These are phyloP conservation scores for Apophysomyces trapeziformis DNA, from an alignment of 371 early-diverging fungal species.

Conservation along the genomic window DNA sequence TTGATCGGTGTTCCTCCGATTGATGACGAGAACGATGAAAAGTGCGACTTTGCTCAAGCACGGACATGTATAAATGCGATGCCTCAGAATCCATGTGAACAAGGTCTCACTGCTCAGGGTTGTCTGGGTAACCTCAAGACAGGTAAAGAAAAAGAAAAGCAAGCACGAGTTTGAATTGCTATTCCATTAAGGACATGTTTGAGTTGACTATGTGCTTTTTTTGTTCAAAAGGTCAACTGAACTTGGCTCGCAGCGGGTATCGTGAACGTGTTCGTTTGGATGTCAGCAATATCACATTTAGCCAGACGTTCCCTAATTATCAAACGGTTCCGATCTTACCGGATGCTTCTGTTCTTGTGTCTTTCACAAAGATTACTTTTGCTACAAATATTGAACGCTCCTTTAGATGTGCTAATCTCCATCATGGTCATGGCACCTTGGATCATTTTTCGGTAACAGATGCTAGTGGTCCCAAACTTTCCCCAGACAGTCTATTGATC, in stretches of 20 bases:
- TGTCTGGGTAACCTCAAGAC: constrained; percentile 1
- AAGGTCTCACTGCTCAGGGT: background rate
- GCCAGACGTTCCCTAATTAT: background rate
- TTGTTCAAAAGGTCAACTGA: background rate
- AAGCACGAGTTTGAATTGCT: no score
- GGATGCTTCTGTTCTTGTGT: background rate
- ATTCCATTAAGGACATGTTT: no score
- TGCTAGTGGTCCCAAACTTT: background rate
- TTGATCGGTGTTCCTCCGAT: constrained; percentile 2
- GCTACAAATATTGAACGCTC: background rate
- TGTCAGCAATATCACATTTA: background rate
- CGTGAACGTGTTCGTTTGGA: constrained; percentile 2
- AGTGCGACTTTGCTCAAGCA: constrained; percentile 4
- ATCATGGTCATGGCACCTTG: constrained; percentile 4
- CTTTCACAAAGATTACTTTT: background rate
- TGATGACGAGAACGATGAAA: background rate
- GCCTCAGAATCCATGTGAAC: background rate
- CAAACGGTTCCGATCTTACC: background rate
- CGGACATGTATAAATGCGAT: background rate
- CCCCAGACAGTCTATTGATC: background rate
- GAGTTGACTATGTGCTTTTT: no score
- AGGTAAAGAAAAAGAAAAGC: background rate
- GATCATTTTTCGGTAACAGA: background rate
- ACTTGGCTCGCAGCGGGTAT: constrained; percentile 3
- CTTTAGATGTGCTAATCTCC: background rate